Conservation (phyloP, 345 rosid species). For the Linum trigynum region DNA sequence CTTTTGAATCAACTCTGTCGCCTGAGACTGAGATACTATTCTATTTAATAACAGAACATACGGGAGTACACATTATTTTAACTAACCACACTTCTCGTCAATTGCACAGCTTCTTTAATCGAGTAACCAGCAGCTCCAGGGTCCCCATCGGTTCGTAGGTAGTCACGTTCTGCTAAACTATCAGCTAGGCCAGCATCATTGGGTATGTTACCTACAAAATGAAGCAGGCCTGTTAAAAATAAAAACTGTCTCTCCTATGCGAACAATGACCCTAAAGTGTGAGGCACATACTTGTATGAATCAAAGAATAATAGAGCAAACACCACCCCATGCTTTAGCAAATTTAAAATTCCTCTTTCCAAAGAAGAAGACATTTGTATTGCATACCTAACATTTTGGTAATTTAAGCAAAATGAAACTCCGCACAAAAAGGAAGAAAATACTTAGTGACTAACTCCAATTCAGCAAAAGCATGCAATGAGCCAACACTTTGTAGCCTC, state of each 20-base stretch:
- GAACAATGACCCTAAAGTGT: neutral
- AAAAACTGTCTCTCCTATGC: neutral
- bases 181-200: conserved; percentile 21
- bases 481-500: too few species aligned
- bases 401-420: too few species aligned
- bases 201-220: conserved; percentile 35
- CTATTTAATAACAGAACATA: conserved; percentile 4
- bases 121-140: conserved; percentile 89
- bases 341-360: neutral
- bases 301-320: neutral
- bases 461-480: too few species aligned
- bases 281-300: neutral
- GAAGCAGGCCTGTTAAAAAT: neutral
- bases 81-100: conserved; percentile 75
- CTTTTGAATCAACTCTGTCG: neutral
- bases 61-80: neutral
- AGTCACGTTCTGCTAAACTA: conserved; percentile 61
- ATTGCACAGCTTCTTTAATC: conserved; percentile 71
- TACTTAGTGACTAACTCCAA: neutral
- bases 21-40: neutral
- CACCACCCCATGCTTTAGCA: neutral
- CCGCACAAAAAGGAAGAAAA: neutral
- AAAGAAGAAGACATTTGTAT: neutral
- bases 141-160: conserved; percentile 80
- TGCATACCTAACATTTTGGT: neutral